Base-by-base conservation (phyloP, 495 filamentous ascomycete species). In the Glutinoglossum americanum region DNA sequence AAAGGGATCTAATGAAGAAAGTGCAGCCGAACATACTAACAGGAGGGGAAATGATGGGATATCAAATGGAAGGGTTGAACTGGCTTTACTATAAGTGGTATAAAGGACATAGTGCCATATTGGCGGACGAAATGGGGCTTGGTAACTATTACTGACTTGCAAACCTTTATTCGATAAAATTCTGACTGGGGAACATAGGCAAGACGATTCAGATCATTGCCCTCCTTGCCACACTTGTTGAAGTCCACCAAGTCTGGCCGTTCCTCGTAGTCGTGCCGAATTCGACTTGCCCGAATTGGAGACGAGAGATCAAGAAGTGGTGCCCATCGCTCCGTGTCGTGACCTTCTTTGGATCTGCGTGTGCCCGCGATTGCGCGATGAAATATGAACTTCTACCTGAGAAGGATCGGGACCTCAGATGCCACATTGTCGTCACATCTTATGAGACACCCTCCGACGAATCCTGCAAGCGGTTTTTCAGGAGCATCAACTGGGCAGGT, bases 91-190 rank as follows among this genome's bases (percentile, higher is more conserved):
- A 87, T 66, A 89, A 87, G 65, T 95, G 87, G 73, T 79, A 84
- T 60, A 71, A 78, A 51, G 73, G 81, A 60, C 76, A 85, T 60
- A 97, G 93, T 63, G 83, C 84, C n/a, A 92, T 99, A 63, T 77
- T 99, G 1, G 93, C 93, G 1, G 93, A 99, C 63, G 93, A 99
- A 66, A 99, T 99, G 93, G 93, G 93, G 4, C 79, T 99, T 10
- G 49, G 49, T 53, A 53, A 45, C 4, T 19, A 32, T 17, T n/a
- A 32, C 30, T 32, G 28, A 15, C 7, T 53, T 53, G 10, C 3
- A 1, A 30, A 13, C 26, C n/a, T 17, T n/a, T 32, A 27, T 17
- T 30, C 4, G 19, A 8, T 21, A 10, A 13, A 7, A 27, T 32
- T 28, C 19, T 53, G 13, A 53, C 49, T 5, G 19, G 13, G 26